Percentiles rank a stretch among this genome's conserved stretches.
These are phyloP conservation scores for Leccinum ochraceum DNA, from an alignment of 768 basidiomycete genomes.

Conservation along the genomic window DNA sequence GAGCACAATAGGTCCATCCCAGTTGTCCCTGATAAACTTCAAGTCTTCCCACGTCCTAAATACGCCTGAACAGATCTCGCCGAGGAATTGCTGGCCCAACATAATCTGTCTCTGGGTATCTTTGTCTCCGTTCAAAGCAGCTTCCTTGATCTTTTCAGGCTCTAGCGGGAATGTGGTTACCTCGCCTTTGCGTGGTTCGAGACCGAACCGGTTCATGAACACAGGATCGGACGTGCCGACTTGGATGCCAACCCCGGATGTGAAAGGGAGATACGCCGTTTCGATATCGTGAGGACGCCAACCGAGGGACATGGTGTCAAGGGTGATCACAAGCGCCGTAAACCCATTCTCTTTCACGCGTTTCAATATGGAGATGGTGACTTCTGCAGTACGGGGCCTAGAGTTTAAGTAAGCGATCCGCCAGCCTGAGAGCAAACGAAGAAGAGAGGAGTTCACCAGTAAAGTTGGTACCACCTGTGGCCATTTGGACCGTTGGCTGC, in stretches of 20 bases:
- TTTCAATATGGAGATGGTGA: constrained; percentile 62
- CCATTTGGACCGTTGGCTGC: constrained; percentile 62
- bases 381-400: constrained; percentile 63
- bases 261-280: constrained; percentile 64
- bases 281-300: constrained; percentile 79
- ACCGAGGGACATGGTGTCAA: constrained; percentile 72
- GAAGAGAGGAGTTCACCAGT: constrained; percentile 53
- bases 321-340: constrained; percentile 72
- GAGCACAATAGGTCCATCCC: constrained; percentile 75
- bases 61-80: constrained; percentile 59
- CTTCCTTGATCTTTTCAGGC: constrained; percentile 42
- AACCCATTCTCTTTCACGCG: constrained; percentile 69
- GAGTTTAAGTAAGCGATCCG: not conserved
- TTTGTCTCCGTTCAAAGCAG: constrained; percentile 49
- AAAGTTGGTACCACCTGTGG: constrained; percentile 79
- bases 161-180: constrained; percentile 60
- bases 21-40: constrained; percentile 64
- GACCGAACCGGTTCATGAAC: constrained; percentile 63
- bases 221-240: constrained; percentile 74
- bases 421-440: not conserved
- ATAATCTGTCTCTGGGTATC: constrained; percentile 36
- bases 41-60: constrained; percentile 75
- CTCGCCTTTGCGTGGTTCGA: constrained; percentile 42
- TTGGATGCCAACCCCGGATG: constrained; percentile 63
- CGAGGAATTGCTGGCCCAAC: constrained; percentile 64